Evolutionary conservation across 2,329 filamentous ascomycete species (phyloP), one percentile per base, ranked within the genome.

Genomic region (Phialophora verrucosa): DNA sequence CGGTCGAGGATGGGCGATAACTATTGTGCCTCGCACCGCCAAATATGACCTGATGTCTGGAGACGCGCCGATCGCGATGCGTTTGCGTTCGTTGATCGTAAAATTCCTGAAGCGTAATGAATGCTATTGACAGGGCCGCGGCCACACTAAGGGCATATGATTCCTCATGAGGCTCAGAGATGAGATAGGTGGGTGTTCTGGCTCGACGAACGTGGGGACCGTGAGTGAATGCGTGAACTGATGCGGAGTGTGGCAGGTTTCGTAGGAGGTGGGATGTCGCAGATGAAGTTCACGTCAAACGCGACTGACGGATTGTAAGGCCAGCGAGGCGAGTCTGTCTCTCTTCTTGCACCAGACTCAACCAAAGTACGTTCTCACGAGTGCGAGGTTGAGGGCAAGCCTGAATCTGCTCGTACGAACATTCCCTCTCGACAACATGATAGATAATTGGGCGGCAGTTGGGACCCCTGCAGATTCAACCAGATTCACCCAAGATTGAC

Each of bases 71-170:
- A n/a, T 7, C 10, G 25, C 14, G 25, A 51, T 27, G 29, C 23
- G 31, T 27, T 32, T 35, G 63, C 58, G 49, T 31, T 49, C 20
- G 55, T 54, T 42, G n/a, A 32, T 12, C 29, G 59, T 53, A 17
- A 32, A 7, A 17, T 44, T 47, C 32, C n/a, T 29, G 50, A 12
- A n/a, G 25, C 14, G 44, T 12, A 54, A 51, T 58, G 59, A 54
- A 51, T 58, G 59, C 59, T 63, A 68, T 44, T 51, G 66, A 56
- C 59, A 58, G 53, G 66, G 63, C 66, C 66, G 66, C 59, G 66
- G 66, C 66, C 66, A 55, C 25, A 66, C 25, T 38, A 32, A 14
- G 27, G 20, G 35, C 47, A 17, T 10, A 64, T n/a, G 29, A 35
- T 61, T 62, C 66, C 51, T 68, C 66, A 64, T 68, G 38, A 44